These are phyloP conservation scores for Iris pallida DNA, from an alignment of 116 monocot species.

Conservation along the genomic window DNA sequence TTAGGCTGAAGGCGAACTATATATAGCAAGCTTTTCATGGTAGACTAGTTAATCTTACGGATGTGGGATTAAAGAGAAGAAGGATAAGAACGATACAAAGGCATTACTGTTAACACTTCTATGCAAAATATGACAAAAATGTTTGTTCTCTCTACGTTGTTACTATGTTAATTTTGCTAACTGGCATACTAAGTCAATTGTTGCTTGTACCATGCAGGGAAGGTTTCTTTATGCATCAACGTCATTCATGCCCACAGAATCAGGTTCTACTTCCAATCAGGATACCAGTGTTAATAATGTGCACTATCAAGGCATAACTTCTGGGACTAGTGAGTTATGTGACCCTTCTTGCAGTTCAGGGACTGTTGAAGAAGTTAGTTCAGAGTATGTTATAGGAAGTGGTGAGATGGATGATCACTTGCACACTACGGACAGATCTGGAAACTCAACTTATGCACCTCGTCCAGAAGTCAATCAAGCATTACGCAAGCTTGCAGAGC, in stretches of 20 bases:
- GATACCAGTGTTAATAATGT: conserved; percentile 13
- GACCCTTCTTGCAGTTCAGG: conserved; percentile 42
- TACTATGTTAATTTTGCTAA: no score
- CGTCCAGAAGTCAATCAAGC: conserved; percentile 38
- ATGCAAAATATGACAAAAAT: no score
- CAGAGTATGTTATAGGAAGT: conserved; percentile 23
- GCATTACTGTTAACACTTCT: no score
- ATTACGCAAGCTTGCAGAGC: conserved; percentile 44
- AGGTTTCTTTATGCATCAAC: conserved; percentile 30
- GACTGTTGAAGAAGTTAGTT: conserved; percentile 58
- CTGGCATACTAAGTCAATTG: background rate
- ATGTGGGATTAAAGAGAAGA: no score
- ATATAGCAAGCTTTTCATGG: no score
- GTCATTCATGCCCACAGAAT: conserved; percentile 29
- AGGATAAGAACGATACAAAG: no score
- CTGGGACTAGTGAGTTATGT: conserved; percentile 22
- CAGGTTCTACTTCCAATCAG: conserved; percentile 17
- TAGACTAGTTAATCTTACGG: no score
- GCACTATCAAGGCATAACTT: background rate
- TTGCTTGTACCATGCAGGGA: conserved; percentile 38
- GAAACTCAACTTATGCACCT: conserved; percentile 15
- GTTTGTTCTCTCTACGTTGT: no score
- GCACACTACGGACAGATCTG: conserved; percentile 13
- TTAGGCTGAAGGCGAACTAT: no score
- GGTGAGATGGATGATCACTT: conserved; percentile 9